Conservation (phyloP, 768 basidiomycete genomes). For the Chiua virens region DNA sequence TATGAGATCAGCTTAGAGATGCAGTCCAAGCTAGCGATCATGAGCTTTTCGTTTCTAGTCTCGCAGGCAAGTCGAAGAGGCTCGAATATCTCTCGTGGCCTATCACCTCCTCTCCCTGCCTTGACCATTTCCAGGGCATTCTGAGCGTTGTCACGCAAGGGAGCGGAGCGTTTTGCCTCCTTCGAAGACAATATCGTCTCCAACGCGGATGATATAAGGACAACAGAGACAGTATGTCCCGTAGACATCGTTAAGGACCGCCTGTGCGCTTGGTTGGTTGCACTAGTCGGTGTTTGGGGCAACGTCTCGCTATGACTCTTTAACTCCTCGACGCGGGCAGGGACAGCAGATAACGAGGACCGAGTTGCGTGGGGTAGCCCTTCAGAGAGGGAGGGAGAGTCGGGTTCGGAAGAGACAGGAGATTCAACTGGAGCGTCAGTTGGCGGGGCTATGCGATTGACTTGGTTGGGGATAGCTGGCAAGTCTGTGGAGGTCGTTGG, state of each 20-base stretch:
- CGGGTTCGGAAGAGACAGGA: slow-evolving; percentile 7
- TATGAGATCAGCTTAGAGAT: slow-evolving; percentile 97
- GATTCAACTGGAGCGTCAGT: not conserved
- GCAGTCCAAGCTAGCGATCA: slow-evolving; percentile 96
- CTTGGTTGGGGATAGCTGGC: slow-evolving; percentile 3
- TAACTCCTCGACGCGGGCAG: slow-evolving; percentile 7
- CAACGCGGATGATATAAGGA: slow-evolving; percentile 80
- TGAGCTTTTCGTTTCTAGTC: slow-evolving; percentile 88
- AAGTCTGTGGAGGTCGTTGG: not conserved
- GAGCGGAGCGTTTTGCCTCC: slow-evolving; percentile 79
- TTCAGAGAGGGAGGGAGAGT: slow-evolving; percentile 3
- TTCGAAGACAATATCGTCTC: slow-evolving; percentile 85
- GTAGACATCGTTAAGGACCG: slow-evolving; percentile 63
- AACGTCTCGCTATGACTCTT: slow-evolving; percentile 14
- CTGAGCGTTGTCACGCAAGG: slow-evolving; percentile 82
- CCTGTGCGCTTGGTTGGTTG: slow-evolving; percentile 38
- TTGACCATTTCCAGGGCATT: slow-evolving; percentile 81
- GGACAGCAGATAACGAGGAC: slow-evolving; percentile 4
- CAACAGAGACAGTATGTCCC: slow-evolving; percentile 74
- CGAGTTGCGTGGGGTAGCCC: slow-evolving; percentile 2
- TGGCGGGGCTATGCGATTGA: not conserved
- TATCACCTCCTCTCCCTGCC: slow-evolving; percentile 69
- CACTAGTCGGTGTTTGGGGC: slow-evolving; percentile 21
- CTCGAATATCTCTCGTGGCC: slow-evolving; percentile 88
- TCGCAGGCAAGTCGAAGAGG: slow-evolving; percentile 97